A percentile compares a stretch with the other conserved stretches of the same genome.
Evolutionary conservation across 208 protist genomes (phyloP).

Genomic region (Leishmania major): DNA sequence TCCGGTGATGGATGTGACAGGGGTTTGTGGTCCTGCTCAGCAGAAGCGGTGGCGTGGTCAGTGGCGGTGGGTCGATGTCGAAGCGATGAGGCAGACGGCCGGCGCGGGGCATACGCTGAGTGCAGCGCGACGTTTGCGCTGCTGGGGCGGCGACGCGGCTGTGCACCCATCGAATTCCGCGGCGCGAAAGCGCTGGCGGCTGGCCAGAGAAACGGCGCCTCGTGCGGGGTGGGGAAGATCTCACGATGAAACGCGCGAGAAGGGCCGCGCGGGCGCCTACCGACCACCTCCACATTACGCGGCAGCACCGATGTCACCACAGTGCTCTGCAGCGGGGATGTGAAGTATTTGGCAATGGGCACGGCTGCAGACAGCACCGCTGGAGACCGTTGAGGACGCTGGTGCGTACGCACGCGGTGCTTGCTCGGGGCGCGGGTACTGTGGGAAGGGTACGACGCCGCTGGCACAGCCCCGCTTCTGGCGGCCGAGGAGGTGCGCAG

Average conservation of each 20-base stretch:
- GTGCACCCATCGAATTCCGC: background rate
- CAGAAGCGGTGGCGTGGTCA: background rate
- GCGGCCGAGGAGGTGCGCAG: background rate
- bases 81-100: background rate
- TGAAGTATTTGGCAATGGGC: background rate
- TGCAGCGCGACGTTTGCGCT: slow-evolving; percentile 9
- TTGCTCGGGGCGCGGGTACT: background rate
- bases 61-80: background rate
- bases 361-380: background rate
- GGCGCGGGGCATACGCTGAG: slow-evolving; percentile 7
- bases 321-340: slow-evolving; percentile 35
- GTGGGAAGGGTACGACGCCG: background rate
- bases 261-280: slow-evolving; percentile 3
- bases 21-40: background rate
- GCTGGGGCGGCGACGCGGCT: slow-evolving; percentile 7
- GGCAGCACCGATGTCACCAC: slow-evolving; percentile 74
- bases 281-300: slow-evolving; percentile 42
- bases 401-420: background rate
- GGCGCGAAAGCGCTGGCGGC: background rate
- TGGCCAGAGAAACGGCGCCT: background rate
- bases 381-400: slow-evolving; percentile 1
- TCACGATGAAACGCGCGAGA: background rate
- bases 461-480: background rate
- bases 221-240: background rate
- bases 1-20: background rate